Evolutionary conservation across 202 grass and related monocot species (phyloP).

Genomic region (Eragrostis tef): DNA sequence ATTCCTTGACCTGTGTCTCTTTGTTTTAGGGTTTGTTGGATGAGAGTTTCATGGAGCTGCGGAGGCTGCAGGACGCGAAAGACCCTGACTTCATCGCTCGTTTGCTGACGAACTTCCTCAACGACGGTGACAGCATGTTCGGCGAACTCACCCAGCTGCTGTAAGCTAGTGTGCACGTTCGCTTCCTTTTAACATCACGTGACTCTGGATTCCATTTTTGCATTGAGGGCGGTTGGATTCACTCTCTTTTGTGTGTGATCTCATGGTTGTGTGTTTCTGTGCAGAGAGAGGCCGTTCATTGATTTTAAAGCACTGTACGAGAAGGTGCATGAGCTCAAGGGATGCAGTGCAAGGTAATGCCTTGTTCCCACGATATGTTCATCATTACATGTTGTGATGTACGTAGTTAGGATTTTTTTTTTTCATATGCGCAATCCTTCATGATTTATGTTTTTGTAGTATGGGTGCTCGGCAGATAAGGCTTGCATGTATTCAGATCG

Average conservation of each 20-base stretch:
- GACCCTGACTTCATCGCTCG: conserved; percentile 51
- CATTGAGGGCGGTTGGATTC: neutral
- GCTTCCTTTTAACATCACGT: neutral
- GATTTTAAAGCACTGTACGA: conserved; percentile 58
- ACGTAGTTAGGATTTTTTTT: neutral
- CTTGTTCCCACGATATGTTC: conserved; percentile 3
- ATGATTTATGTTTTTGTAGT: conserved; percentile 48
- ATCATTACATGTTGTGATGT: no score
- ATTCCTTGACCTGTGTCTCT: no score
- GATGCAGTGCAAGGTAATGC: conserved; percentile 59
- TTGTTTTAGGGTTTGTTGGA: conserved; percentile 66
- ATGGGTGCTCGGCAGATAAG: conserved; percentile 66
- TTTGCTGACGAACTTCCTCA: conserved; percentile 63
- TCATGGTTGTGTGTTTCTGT: conserved; percentile 2
- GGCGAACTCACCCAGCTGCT: conserved; percentile 48
- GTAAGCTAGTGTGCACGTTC: conserved; percentile 28
- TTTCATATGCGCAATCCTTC: neutral
- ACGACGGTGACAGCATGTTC: conserved; percentile 57
- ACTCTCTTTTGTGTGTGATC: conserved; percentile 16
- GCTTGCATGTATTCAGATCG: conserved; percentile 54
- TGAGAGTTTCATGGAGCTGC: conserved; percentile 59
- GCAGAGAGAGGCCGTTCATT: conserved; percentile 55
- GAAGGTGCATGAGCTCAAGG: conserved; percentile 64
- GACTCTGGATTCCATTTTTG: neutral
- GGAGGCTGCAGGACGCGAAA: conserved; percentile 43